Conservation (phyloP, 1,139 yeast species). For the Candida pseudoviswanathii region DNA sequence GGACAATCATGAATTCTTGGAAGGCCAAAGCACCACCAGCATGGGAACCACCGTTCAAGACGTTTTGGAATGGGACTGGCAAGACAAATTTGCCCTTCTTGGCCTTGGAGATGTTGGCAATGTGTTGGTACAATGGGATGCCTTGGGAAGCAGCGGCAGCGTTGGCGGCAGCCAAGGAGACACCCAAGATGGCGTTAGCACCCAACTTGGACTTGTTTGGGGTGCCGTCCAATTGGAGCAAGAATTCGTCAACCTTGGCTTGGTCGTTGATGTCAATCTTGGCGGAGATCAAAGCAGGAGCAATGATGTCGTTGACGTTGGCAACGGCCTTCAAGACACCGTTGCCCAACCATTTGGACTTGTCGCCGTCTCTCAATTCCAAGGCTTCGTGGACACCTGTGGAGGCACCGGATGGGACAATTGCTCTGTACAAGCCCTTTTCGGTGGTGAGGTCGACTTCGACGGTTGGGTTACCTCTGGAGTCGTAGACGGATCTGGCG, state of each 20-base stretch:
- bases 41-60: conserved; percentile 97
- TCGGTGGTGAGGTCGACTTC: conserved; percentile 90
- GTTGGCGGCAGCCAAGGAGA: conserved; percentile 88
- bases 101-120: conserved; percentile 70
- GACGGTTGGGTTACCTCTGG: conserved; percentile 98
- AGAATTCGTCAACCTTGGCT: conserved; percentile 76
- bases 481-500: conserved; percentile 95
- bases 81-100: conserved; percentile 66
- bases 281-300: conserved; percentile 81
- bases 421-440: conserved; percentile 85
- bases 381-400: conserved; percentile 95
- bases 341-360: conserved; percentile 92
- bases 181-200: conserved; percentile 95
- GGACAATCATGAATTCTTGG: conserved; percentile 99
- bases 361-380: conserved; percentile 94
- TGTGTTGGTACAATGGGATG: conserved; percentile 84
- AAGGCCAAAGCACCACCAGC: conserved; percentile 98
- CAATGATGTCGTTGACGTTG: conserved; percentile 86
- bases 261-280: conserved; percentile 78
- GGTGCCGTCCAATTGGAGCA: conserved; percentile 82
- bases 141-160: conserved; percentile 93
- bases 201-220: conserved; percentile 93
- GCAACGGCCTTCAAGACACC: conserved; percentile 92
- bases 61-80: conserved; percentile 97
- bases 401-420: conserved; percentile 97